Evolutionary conservation across 768 basidiomycete species (phyloP).

Genomic region (Kwoniella sp.): DNA sequence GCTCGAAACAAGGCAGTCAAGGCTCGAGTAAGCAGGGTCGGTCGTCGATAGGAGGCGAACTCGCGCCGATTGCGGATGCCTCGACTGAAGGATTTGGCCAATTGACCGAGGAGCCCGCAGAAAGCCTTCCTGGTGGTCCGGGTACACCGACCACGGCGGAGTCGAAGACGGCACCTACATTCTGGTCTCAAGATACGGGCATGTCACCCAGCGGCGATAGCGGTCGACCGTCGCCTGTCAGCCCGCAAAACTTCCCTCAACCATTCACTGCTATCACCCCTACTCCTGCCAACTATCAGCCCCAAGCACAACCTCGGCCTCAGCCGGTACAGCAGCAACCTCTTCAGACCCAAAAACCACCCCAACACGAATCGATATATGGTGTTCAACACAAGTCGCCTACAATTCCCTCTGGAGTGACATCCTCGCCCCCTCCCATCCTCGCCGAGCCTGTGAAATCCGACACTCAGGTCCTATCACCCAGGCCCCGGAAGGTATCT

Average conservation of each 20-base stretch:
- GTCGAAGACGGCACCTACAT: slow-evolving; percentile 24
- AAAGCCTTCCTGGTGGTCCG: neutral
- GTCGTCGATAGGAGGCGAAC: slow-evolving; percentile 20
- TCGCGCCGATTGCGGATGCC: slow-evolving; percentile 42
- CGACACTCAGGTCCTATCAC: slow-evolving; percentile 17
- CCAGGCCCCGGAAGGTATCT: slow-evolving; percentile 41
- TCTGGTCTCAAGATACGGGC: slow-evolving; percentile 45
- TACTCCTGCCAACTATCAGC: neutral
- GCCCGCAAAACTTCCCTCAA: slow-evolving; percentile 10
- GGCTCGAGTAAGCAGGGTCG: slow-evolving; percentile 27
- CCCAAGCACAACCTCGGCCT: neutral
- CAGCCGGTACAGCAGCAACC: neutral
- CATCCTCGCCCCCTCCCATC: slow-evolving; percentile 9
- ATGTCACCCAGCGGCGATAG: slow-evolving; percentile 29
- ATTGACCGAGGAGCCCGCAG: slow-evolving; percentile 36
- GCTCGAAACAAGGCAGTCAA: slow-evolving; percentile 42
- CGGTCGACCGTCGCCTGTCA: slow-evolving; percentile 10
- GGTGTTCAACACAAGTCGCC: neutral
- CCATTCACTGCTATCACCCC: slow-evolving; percentile 12
- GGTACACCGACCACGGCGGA: slow-evolving; percentile 9
- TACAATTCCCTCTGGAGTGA: neutral
- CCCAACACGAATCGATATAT: neutral
- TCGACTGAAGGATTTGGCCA: slow-evolving; percentile 29
- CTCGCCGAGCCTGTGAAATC: slow-evolving; percentile 13
- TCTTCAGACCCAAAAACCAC: neutral